These are phyloP conservation scores for Fusarium lateritium DNA, from an alignment of 2,329 filamentous ascomycete genomes.

Conservation along the genomic window DNA sequence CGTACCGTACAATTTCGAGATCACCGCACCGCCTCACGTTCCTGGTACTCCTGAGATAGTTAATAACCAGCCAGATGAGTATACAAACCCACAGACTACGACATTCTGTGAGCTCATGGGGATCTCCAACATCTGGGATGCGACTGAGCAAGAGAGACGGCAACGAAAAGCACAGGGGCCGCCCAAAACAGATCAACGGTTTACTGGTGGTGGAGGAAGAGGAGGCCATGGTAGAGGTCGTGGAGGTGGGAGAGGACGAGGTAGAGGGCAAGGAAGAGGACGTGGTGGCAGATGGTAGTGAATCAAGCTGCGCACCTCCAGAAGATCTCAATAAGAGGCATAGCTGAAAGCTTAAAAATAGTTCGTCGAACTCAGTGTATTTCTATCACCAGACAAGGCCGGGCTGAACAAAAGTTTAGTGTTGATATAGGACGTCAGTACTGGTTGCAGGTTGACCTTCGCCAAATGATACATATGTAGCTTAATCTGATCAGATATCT, in stretches of 20 bases:
- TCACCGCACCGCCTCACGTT: constrained; percentile 81
- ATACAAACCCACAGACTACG: constrained; percentile 89
- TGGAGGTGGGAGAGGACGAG: constrained; percentile 53
- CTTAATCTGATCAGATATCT: neutral
- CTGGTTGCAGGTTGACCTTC: too few species aligned
- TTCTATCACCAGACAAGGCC: too few species aligned
- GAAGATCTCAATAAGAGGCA: too few species aligned
- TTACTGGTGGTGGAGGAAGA: constrained; percentile 57
- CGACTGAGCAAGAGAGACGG: constrained; percentile 78
- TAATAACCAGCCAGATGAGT: constrained; percentile 79
- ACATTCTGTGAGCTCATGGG: constrained; percentile 84
- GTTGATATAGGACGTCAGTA: too few species aligned
- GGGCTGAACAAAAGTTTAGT: too few species aligned
- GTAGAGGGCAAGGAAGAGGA: constrained; percentile 47
- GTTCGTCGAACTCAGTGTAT: too few species aligned
- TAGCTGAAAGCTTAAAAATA: too few species aligned
- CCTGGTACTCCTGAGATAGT: constrained; percentile 69
- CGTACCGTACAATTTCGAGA: constrained; percentile 83
- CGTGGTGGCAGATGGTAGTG: constrained; percentile 42
- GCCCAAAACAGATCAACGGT: constrained; percentile 57
- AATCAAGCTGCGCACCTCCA: neutral
- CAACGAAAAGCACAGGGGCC: constrained; percentile 72
- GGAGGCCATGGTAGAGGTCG: constrained; percentile 56
- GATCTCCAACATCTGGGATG: constrained; percentile 82
- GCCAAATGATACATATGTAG: neutral